These are phyloP conservation scores for Chrysanthemum makinoi DNA, from an alignment of 129 eudicot species.

Conservation along the genomic window DNA sequence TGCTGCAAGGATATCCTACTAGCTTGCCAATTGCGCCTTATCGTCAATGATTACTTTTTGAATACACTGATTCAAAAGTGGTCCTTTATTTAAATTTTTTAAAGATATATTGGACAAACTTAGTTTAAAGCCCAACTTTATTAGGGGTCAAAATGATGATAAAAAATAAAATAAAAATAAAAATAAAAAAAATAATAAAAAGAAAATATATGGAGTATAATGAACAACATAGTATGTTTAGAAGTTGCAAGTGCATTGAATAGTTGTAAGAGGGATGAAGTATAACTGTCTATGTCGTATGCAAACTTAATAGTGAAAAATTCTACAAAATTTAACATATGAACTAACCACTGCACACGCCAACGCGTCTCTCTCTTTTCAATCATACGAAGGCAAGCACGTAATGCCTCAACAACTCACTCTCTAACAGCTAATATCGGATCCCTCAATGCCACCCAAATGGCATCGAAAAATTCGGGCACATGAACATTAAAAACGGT, in stretches of 20 bases:
- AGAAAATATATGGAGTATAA: background rate
- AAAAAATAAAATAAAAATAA: background rate
- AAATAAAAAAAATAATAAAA: too few relatives aligned
- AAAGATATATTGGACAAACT: background rate
- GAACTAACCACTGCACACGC: too few relatives aligned
- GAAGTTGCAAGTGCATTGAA: slow-evolving; percentile 6
- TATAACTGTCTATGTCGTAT: background rate
- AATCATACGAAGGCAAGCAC: too few relatives aligned
- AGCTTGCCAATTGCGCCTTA: background rate
- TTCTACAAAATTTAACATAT: too few relatives aligned
- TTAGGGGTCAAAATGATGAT: background rate
- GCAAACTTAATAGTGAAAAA: too few relatives aligned
- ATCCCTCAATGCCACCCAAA: too few relatives aligned
- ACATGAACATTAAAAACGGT: too few relatives aligned
- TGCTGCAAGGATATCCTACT: background rate
- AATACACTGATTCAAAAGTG: background rate
- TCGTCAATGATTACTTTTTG: background rate
- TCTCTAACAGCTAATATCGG: too few relatives aligned
- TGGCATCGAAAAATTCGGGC: too few relatives aligned
- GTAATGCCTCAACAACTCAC: too few relatives aligned
- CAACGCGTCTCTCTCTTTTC: too few relatives aligned
- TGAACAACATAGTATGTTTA: slow-evolving; percentile 12
- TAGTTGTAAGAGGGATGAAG: slow-evolving; percentile 4
- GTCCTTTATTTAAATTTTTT: slow-evolving; percentile 6
- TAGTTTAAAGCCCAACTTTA: background rate